A percentile compares a stretch with the other conserved stretches of the same genome.
Evolutionary conservation across 192 early-diverging fungal genomes (phyloP).

Genomic region (Dissophora ornata): DNA sequence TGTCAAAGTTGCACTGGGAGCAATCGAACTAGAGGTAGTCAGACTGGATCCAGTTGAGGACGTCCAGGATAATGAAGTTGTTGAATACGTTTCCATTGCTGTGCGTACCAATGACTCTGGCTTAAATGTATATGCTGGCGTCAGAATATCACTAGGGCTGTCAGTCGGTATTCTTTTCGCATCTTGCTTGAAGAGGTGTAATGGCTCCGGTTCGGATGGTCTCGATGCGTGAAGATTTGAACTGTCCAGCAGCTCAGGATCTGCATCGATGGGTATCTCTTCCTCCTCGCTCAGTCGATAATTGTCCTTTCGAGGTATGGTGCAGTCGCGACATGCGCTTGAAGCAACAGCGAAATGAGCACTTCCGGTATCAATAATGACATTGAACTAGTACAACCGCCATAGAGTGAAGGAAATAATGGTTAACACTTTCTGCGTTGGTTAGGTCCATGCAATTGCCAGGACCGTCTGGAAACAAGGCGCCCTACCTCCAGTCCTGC

Average conservation of each 20-base stretch:
- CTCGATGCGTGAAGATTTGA: not conserved
- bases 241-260: not conserved
- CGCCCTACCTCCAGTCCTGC: conserved; percentile 46
- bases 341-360: conserved; percentile 47
- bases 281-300: conserved; percentile 31
- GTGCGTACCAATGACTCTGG: not conserved
- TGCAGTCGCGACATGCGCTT: conserved; percentile 29
- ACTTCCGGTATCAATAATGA: conserved; percentile 50
- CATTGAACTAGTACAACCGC: conserved; percentile 30
- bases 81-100: not conserved
- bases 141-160: not conserved
- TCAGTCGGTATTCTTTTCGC: not conserved
- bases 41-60: too few relatives aligned
- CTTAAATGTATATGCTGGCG: not conserved
- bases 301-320: conserved; percentile 21
- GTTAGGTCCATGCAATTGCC: not conserved
- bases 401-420: not conserved
- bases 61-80: too few relatives aligned
- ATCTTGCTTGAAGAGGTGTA: conserved; percentile 8
- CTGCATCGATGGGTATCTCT: conserved; percentile 36
- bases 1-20: too few relatives aligned
- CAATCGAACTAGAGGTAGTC: too few relatives aligned
- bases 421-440: not conserved
- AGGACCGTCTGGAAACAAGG: too few relatives aligned
- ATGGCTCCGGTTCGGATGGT: not conserved